Percentiles rank a stretch among this genome's conserved stretches.
Evolutionary conservation across 441 rosid genomes (phyloP).

Genomic region (Gossypium aridum): DNA sequence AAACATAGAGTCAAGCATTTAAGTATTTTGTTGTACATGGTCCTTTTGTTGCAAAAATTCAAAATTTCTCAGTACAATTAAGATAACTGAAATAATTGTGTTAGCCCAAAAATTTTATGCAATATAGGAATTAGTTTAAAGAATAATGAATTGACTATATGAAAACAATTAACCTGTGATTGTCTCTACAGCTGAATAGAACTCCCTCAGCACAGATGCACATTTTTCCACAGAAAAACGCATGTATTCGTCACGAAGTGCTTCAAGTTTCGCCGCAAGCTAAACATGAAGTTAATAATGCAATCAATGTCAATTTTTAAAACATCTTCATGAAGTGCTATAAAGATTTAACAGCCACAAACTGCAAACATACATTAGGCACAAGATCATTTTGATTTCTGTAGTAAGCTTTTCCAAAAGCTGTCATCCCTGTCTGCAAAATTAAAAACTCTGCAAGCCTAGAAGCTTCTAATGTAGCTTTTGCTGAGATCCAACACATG

Average conservation of each 20-base stretch:
- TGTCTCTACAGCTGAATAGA: conserved; percentile 82
- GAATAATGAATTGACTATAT: background rate
- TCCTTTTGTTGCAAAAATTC: background rate
- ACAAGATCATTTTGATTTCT: conserved; percentile 82
- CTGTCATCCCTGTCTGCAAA: conserved; percentile 96
- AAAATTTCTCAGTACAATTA: background rate
- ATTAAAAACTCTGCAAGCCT: conserved; percentile 78
- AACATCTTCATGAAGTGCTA: conserved; percentile 8
- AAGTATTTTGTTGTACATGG: background rate
- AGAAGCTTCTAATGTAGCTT: conserved; percentile 89
- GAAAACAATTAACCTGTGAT: conserved; percentile 57
- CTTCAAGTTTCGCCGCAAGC: conserved; percentile 94
- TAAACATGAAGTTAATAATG: conserved; percentile 22
- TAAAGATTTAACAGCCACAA: conserved; percentile 4
- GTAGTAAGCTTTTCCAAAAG: conserved; percentile 89
- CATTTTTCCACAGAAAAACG: conserved; percentile 79
- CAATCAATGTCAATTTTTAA: conserved; percentile 4
- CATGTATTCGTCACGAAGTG: conserved; percentile 88
- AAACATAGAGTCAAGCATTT: background rate
- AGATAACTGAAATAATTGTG: background rate
- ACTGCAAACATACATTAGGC: conserved; percentile 51
- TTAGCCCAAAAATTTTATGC: background rate
- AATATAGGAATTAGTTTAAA: background rate
- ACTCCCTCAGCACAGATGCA: conserved; percentile 68
- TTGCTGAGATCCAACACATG: conserved; percentile 88